Conservation (phyloP, 495 filamentous ascomycete species). For the Thozetella sp. region DNA sequence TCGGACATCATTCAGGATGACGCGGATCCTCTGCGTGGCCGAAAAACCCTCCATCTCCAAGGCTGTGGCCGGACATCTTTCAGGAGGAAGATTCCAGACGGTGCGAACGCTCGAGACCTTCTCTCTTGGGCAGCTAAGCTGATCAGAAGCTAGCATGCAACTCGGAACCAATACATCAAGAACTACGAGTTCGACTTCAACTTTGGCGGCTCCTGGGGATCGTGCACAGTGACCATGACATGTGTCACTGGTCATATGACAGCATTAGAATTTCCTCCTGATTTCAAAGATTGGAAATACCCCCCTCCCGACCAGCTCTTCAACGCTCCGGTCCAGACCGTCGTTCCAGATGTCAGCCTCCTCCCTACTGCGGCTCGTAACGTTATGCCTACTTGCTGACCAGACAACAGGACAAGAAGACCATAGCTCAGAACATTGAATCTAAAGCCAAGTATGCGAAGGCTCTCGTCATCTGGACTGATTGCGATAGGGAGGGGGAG, state of each 20-base stretch:
- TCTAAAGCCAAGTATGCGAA: constrained; percentile 68
- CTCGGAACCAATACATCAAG: constrained; percentile 77
- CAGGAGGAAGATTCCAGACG: constrained; percentile 68
- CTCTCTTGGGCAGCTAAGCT: background rate
- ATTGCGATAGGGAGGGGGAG: constrained; percentile 97
- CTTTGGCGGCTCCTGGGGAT: constrained; percentile 81
- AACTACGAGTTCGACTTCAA: constrained; percentile 92
- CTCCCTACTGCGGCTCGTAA: background rate
- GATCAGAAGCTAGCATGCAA: constrained; percentile 40
- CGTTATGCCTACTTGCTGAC: constrained; percentile 12
- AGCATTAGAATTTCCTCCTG: constrained; percentile 65
- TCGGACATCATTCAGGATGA: constrained; percentile 21
- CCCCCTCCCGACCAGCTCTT: constrained; percentile 82
- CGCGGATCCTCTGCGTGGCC: constrained; percentile 83
- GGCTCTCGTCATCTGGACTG: constrained; percentile 94
- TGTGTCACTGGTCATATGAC: constrained; percentile 87
- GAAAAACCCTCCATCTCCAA: constrained; percentile 97
- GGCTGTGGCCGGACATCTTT: constrained; percentile 86
- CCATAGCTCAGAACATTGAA: constrained; percentile 84
- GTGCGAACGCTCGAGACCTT: constrained; percentile 49
- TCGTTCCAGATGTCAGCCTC: constrained; percentile 60
- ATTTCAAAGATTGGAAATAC: constrained; percentile 76
- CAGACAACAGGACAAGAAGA: constrained; percentile 65
- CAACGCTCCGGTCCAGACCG: constrained; percentile 71
- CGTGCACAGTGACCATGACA: constrained; percentile 87